These are phyloP conservation scores for Taphrina flavorubra DNA, from an alignment of 1,139 yeast genomes.

Conservation along the genomic window DNA sequence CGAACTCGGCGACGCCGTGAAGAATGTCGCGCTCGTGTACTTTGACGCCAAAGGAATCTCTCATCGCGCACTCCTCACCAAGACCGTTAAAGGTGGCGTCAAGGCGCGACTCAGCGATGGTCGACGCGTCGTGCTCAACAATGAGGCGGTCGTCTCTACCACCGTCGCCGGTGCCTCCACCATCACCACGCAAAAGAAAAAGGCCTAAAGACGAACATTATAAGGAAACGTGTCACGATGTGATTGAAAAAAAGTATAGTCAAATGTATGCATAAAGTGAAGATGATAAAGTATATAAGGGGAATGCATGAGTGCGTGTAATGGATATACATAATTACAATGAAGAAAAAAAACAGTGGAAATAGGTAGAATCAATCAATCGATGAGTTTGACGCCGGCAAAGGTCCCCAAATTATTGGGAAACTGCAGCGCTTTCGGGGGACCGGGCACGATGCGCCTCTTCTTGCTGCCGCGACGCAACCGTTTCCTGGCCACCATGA, in stretches of 20 bases:
- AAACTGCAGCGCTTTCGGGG: constrained; percentile 27
- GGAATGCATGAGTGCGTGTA: no score
- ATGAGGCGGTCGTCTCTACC: constrained; percentile 8
- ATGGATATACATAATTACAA: no score
- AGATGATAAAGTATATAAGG: background rate
- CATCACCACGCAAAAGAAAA: background rate
- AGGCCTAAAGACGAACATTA: background rate
- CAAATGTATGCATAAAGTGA: background rate
- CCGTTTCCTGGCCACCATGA: constrained; percentile 86
- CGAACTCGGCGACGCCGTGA: constrained; percentile 28
- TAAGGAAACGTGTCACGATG: background rate
- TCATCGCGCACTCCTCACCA: constrained; percentile 36
- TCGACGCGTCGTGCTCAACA: constrained; percentile 27
- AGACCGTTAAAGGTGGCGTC: constrained; percentile 33
- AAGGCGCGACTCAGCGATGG: constrained; percentile 40
- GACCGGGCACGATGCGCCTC: constrained; percentile 31
- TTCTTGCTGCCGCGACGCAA: constrained; percentile 55
- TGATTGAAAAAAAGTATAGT: background rate
- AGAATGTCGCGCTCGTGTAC: constrained; percentile 40
- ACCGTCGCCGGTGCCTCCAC: no score
- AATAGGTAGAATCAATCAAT: background rate
- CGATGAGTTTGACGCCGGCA: constrained; percentile 21
- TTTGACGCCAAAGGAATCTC: constrained; percentile 41
- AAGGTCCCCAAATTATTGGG: constrained; percentile 23
- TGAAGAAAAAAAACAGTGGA: no score